A percentile compares a stretch with the other conserved stretches of the same genome.
These are phyloP conservation scores for Boletus reticulatus DNA, from an alignment of 768 basidiomycete genomes.

Conservation along the genomic window DNA sequence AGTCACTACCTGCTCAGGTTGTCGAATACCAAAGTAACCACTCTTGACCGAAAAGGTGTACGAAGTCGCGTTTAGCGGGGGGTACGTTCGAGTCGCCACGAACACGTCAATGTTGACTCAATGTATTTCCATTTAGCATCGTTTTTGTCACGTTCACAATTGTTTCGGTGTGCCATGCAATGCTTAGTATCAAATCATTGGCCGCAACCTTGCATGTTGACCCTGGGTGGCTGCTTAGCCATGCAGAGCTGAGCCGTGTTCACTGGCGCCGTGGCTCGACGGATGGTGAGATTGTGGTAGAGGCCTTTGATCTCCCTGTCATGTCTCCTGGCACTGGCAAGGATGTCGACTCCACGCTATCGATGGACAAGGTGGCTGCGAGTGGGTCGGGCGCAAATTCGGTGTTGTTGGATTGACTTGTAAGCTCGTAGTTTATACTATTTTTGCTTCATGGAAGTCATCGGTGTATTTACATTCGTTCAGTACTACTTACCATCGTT, in stretches of 20 bases:
- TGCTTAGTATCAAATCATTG: slow-evolving; percentile 43
- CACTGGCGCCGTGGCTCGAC: slow-evolving; percentile 35
- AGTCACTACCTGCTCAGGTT: background rate
- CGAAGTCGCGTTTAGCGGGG: background rate
- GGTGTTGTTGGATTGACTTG: background rate
- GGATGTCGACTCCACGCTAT: background rate
- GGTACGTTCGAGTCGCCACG: slow-evolving; percentile 2
- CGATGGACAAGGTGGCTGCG: background rate
- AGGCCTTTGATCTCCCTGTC: slow-evolving; percentile 3
- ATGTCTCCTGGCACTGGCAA: background rate
- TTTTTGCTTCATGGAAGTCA: too few relatives aligned
- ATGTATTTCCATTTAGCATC: background rate
- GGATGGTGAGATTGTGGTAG: slow-evolving; percentile 36
- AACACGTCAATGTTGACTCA: background rate
- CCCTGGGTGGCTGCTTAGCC: slow-evolving; percentile 43
- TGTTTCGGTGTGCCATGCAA: slow-evolving; percentile 36
- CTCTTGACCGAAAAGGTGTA: slow-evolving; percentile 6
- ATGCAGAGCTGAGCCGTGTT: slow-evolving; percentile 44
- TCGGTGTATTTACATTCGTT: too few relatives aligned
- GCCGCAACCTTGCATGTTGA: slow-evolving; percentile 40
- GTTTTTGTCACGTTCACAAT: slow-evolving; percentile 6
- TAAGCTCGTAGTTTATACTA: background rate
- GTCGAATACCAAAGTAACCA: background rate
- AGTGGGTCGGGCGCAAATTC: background rate
- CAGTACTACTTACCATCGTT: too few relatives aligned